A percentile compares a stretch with the other conserved stretches of the same genome.
phyloP scores from a whole-genome alignment of 768 basidiomycete genomes.

The Boletus sensibilis region DNA sequence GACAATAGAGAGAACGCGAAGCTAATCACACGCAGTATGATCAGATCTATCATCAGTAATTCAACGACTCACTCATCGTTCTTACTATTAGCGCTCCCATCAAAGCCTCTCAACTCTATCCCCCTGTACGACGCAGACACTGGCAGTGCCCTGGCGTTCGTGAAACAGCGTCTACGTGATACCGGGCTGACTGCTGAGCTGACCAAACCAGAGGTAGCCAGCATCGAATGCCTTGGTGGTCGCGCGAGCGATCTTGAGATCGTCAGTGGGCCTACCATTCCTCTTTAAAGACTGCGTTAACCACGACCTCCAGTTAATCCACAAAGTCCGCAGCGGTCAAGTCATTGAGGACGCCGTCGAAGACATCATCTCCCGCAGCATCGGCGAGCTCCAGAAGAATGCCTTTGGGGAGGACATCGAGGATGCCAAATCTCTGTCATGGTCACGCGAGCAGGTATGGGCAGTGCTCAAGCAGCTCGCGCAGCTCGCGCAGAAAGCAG shows the following conservation, averaged over 20 bases:
- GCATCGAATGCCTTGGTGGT: slow-evolving; percentile 81
- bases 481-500: slow-evolving; percentile 59
- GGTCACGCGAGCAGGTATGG: slow-evolving; percentile 91
- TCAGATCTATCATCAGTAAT: neutral
- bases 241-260: slow-evolving; percentile 86
- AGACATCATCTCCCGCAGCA: slow-evolving; percentile 79
- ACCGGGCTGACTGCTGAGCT: slow-evolving; percentile 53
- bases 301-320: slow-evolving; percentile 56
- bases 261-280: slow-evolving; percentile 42
- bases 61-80: neutral
- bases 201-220: slow-evolving; percentile 50
- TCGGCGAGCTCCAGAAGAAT: slow-evolving; percentile 83
- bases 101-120: slow-evolving; percentile 78
- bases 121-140: slow-evolving; percentile 84
- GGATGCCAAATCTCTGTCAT: slow-evolving; percentile 78
- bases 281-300: neutral
- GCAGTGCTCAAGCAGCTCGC: slow-evolving; percentile 72
- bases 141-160: slow-evolving; percentile 73
- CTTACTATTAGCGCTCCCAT: slow-evolving; percentile 62
- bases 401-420: slow-evolving; percentile 92
- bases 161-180: slow-evolving; percentile 73
- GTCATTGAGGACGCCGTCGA: slow-evolving; percentile 79
- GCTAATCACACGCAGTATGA: slow-evolving; percentile 72
- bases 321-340: slow-evolving; percentile 78
- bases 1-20: slow-evolving; percentile 89